A percentile compares a stretch with the other conserved stretches of the same genome.
Evolutionary conservation across 345 rosid genomes (phyloP).

Genomic region (Acer negundo): DNA sequence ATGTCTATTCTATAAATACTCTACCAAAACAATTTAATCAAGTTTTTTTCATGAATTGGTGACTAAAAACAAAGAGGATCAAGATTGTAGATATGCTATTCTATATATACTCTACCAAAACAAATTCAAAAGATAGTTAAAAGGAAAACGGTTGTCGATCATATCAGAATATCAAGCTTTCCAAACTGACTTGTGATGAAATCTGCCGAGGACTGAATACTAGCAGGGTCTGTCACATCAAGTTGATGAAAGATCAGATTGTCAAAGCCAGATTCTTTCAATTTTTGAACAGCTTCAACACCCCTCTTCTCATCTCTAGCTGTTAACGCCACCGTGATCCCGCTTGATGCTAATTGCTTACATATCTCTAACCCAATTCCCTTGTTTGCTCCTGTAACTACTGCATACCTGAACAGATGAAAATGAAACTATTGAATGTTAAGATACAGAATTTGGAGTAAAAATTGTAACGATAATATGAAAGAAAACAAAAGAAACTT

Average conservation of each 20-base stretch:
- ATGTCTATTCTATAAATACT: too few relatives aligned
- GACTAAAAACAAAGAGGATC: background rate
- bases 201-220: constrained; percentile 35
- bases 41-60: background rate
- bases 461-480: background rate
- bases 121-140: background rate
- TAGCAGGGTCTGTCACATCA: constrained; percentile 46
- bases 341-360: constrained; percentile 38
- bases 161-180: constrained; percentile 54
- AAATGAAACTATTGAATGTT: background rate
- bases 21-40: too few relatives aligned
- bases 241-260: constrained; percentile 45
- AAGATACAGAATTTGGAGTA: background rate
- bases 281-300: constrained; percentile 46
- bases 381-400: constrained; percentile 52
- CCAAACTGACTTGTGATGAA: constrained; percentile 39
- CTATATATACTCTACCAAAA: background rate
- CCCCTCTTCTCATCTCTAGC: constrained; percentile 50
- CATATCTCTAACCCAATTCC: constrained; percentile 50
- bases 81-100: background rate
- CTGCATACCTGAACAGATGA: constrained; percentile 34
- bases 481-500: background rate
- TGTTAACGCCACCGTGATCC: constrained; percentile 34
- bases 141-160: background rate
- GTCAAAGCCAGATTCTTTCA: constrained; percentile 33